These are phyloP conservation scores for Penicillium freii DNA, from an alignment of 2,329 filamentous ascomycete species.

Conservation along the genomic window DNA sequence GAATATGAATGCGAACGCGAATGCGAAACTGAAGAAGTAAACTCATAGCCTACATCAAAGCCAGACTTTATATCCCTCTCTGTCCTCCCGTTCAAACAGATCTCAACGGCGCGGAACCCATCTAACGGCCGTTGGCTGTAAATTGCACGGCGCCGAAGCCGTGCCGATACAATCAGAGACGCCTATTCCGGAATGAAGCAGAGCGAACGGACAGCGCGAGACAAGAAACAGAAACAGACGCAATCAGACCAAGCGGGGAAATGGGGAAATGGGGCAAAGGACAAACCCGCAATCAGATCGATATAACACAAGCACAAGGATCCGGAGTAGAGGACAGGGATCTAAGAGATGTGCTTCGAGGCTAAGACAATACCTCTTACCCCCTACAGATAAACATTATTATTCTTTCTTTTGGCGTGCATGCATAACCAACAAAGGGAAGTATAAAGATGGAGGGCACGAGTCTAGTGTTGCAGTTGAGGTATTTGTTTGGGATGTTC, in stretches of 20 bases:
- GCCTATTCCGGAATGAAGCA: constrained; percentile 17
- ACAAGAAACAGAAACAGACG: constrained; percentile 8
- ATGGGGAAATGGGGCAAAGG: not conserved
- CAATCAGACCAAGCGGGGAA: constrained; percentile 18
- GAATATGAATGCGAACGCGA: not conserved
- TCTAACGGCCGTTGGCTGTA: not conserved
- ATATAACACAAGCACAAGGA: constrained; percentile 5
- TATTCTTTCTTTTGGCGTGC: not conserved
- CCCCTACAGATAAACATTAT: not conserved
- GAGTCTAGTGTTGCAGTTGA: not conserved
- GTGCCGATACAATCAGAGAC: constrained; percentile 19
- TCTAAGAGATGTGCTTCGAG: not conserved
- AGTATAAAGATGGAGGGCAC: not conserved
- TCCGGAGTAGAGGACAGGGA: not conserved
- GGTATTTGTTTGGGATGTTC: not conserved
- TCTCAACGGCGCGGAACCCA: constrained; percentile 5
- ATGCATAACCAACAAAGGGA: not conserved
- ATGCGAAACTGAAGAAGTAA: not conserved
- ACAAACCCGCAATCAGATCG: constrained; percentile 7
- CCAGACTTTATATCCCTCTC: constrained; percentile 15
- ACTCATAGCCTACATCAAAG: not conserved
- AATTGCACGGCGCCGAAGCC: constrained; percentile 9
- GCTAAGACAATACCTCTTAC: not conserved
- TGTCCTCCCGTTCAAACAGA: constrained; percentile 5
- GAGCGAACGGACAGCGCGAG: constrained; percentile 19